Base-by-base conservation (phyloP, 495 filamentous ascomycete genomes). In the Saxophila tyrrhenica region DNA sequence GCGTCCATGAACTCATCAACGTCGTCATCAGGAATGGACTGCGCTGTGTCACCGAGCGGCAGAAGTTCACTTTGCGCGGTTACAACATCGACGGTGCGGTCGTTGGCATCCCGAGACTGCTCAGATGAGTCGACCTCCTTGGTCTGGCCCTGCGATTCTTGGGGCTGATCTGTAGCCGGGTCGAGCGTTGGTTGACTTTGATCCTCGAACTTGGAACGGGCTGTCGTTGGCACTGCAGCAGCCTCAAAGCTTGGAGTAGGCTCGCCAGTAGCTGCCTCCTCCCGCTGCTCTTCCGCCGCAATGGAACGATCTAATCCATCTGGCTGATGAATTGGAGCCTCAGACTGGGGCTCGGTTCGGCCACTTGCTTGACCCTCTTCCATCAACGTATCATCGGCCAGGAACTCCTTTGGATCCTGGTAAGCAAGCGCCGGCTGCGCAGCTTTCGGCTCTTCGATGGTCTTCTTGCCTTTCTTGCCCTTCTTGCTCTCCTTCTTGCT, bases 401-500 rank as follows among this genome's bases (percentile, higher is more conserved):
- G 5, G 20, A 25, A 24, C 7, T 24, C 45, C 7, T 48, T 44
- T 7, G 41, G 8, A 17, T 44, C 41, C 41, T 7, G 15, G 2
- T 45, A 3, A 7, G 29, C 29, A 35, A 35, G 29, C 42, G 10
- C 19, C 3, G 49, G 29, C 3, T 25, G 17, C 1, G 49, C 19
- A 5, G 13, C 24, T 19, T 25, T 17, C 1, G 25, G 11, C 3
- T 49, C 54, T 2, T 19, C 46, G 35, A 51, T 25, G 5, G 32
- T 10, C 11, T 25, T 25, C 44, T 61, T 58, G 21, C 45, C 43
- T 35, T 61, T 58, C 59, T 58, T 62, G 24, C 56, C 56, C 48
- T 62, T 62, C 45, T 58, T 57, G 32, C 41, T 54, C 57, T 67
- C 65, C 0, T 24, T 62, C 50, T 64, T 67, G 44, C 64, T 64